phyloP scores from a whole-genome alignment of 2,329 filamentous ascomycete genomes.

The Talaromyces sp. region DNA sequence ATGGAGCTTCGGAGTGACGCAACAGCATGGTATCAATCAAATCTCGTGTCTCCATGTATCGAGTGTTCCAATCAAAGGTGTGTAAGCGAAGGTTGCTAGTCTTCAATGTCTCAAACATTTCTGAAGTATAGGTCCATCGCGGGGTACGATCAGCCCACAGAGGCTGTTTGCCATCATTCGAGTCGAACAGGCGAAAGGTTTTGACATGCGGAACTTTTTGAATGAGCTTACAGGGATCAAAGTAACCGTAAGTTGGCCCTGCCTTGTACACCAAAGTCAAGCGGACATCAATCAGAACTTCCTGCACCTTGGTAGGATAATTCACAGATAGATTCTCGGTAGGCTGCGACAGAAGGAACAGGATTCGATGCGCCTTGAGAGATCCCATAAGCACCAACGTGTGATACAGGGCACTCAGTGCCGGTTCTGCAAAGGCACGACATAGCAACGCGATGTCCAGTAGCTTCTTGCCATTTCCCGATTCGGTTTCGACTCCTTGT shows the following conservation, averaged over 20 bases:
- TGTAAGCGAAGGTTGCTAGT: constrained; percentile 45
- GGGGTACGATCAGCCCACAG: constrained; percentile 24
- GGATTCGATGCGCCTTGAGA: constrained; percentile 47
- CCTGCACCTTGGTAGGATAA: constrained; percentile 68
- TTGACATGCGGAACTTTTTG: constrained; percentile 62
- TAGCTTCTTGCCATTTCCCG: constrained; percentile 54
- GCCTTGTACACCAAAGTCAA: constrained; percentile 53
- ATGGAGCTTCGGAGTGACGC: constrained; percentile 54
- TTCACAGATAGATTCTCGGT: constrained; percentile 52
- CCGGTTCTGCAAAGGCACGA: constrained; percentile 65
- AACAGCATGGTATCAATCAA: constrained; percentile 49
- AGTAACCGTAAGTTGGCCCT: constrained; percentile 51
- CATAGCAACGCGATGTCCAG: constrained; percentile 61
- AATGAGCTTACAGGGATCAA: constrained; percentile 59
- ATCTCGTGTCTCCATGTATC: constrained; percentile 39
- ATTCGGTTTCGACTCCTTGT: constrained; percentile 24
- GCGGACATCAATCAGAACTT: constrained; percentile 65
- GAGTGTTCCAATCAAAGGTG: constrained; percentile 56
- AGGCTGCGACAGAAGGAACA: constrained; percentile 55
- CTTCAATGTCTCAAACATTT: constrained; percentile 63
- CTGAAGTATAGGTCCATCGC: constrained; percentile 66
- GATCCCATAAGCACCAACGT: constrained; percentile 61
- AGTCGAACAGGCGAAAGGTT: constrained; percentile 67
- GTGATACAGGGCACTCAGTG: constrained; percentile 67
- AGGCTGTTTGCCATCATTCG: constrained; percentile 25